These are phyloP conservation scores for Trichoderma simmonsii DNA, from an alignment of 2,329 filamentous ascomycete genomes.

Conservation along the genomic window DNA sequence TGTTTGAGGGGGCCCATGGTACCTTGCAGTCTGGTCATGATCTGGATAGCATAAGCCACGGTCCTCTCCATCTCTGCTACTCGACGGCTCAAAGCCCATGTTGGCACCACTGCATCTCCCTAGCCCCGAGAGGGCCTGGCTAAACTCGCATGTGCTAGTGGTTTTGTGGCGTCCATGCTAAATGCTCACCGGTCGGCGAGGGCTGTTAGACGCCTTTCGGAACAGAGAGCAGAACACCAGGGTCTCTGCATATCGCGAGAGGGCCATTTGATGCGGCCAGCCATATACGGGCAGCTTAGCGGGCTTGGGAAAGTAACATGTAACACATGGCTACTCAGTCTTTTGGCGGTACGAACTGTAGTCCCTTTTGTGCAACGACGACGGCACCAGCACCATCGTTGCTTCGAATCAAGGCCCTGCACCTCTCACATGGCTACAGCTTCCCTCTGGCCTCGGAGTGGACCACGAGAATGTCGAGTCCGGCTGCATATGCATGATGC, in stretches of 20 bases:
- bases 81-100: neutral
- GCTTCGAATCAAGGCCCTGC: neutral
- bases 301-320: neutral
- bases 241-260: neutral
- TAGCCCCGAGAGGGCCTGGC: neutral
- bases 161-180: constrained; percentile 16
- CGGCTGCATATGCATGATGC: neutral
- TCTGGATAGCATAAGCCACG: neutral
- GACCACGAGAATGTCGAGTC: constrained; percentile 4
- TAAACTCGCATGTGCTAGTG: constrained; percentile 3
- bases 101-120: neutral
- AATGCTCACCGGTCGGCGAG: constrained; percentile 15
- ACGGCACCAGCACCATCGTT: neutral
- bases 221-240: neutral
- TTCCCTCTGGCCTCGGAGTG: neutral
- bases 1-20: neutral
- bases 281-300: neutral
- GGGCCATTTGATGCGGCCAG: neutral
- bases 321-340: neutral
- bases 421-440: neutral
- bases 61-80: neutral
- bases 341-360: neutral
- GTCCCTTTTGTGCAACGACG: neutral
- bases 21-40: constrained; percentile 7
- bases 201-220: neutral